These are phyloP conservation scores for Vaccinium macrocarpon DNA, from an alignment of 148 eudicot species.

Conservation along the genomic window DNA sequence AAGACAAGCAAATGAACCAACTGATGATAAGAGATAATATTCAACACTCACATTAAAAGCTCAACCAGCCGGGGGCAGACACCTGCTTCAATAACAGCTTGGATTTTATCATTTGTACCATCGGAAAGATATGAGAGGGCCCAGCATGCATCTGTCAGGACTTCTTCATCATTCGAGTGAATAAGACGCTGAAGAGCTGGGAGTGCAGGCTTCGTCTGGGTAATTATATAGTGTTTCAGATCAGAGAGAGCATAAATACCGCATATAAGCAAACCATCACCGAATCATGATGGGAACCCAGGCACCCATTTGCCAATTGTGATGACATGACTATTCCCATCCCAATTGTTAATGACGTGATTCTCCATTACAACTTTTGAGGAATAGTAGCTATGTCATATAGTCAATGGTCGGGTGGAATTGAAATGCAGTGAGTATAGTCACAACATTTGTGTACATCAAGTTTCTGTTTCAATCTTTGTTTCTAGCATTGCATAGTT, in stretches of 20 bases:
- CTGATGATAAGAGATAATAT: background rate
- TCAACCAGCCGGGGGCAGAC: conserved; percentile 59
- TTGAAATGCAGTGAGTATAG: background rate
- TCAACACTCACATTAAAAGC: conserved; percentile 48
- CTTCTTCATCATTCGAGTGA: conserved; percentile 57
- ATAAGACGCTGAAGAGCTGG: conserved; percentile 54
- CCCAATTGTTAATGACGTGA: background rate
- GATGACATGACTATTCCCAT: background rate
- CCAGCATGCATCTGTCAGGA: conserved; percentile 67
- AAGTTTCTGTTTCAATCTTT: background rate
- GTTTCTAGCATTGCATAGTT: background rate
- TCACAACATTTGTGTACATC: background rate
- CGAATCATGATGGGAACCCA: background rate
- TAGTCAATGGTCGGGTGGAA: background rate
- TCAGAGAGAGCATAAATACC: background rate
- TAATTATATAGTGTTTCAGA: background rate
- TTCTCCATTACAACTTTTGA: background rate
- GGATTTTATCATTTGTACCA: conserved; percentile 73
- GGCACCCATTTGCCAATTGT: background rate
- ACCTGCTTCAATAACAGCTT: conserved; percentile 59
- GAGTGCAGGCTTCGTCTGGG: conserved; percentile 61
- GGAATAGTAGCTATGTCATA: background rate
- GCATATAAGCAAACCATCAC: background rate
- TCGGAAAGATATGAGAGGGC: conserved; percentile 70
- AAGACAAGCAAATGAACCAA: background rate